A percentile compares a stretch with the other conserved stretches of the same genome.
phyloP scores from a whole-genome alignment of 83 land plant genomes.

The Thuja plicata region DNA sequence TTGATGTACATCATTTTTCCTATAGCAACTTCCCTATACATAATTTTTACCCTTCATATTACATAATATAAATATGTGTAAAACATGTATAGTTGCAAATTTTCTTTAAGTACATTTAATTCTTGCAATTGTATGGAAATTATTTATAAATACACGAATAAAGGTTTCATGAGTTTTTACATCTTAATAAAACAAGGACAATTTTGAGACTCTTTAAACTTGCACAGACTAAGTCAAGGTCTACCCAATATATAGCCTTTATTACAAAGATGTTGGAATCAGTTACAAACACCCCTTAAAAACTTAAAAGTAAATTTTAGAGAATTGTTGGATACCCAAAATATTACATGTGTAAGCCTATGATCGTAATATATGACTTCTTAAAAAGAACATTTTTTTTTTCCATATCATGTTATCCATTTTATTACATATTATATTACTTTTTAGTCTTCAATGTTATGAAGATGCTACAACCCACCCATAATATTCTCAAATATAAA shows the following conservation, averaged over 20 bases:
- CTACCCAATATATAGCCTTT: constrained; percentile 5
- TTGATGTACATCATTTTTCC: neutral
- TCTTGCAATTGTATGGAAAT: neutral
- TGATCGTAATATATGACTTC: neutral
- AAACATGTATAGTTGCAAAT: neutral
- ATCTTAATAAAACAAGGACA: constrained; percentile 1
- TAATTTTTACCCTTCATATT: neutral
- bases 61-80: neutral
- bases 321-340: neutral
- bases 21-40: neutral
- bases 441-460: too few relatives aligned
- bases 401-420: too few relatives aligned
- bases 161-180: neutral
- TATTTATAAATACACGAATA: neutral
- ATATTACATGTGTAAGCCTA: neutral
- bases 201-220: neutral
- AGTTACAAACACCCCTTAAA: constrained; percentile 1
- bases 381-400: too few relatives aligned
- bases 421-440: too few relatives aligned
- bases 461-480: too few relatives aligned
- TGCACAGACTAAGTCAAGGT: neutral
- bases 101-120: neutral
- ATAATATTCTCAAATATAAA: too few relatives aligned
- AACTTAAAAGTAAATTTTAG: neutral
- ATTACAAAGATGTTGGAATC: constrained; percentile 7